Evolutionary conservation across 768 basidiomycete genomes (phyloP), one percentile per base, ranked within the genome.

Genomic region (Mycena pura): DNA sequence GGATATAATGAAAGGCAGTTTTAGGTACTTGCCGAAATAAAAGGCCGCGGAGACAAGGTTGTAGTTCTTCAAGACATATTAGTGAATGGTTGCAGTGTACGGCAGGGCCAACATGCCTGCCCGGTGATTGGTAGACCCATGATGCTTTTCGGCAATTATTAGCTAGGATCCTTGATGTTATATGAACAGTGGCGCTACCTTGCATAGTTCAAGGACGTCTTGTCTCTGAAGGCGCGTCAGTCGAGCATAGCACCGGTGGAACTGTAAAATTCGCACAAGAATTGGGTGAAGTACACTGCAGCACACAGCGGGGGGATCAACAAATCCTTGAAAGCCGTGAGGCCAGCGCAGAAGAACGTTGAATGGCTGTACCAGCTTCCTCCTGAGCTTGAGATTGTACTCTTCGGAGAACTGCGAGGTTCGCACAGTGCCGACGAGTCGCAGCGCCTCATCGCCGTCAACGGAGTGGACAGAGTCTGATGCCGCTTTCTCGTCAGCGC

Each of bases 181-280:
- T 48, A 9, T 25, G 31, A 49, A 17, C 22, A n/a, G 10, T 21
- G 6, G 25, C 54, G 70, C 25, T 62, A 82, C 86, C 85, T 86
- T n/a, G 88, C 87, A 77, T 89, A 89, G 69, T 88, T 88, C 36
- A 89, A 69, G 13, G 86, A 84, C 5, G 87, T 88, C 77, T 90
- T 90, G 70, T 90, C 89, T 58, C 87, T 87, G 57, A 31, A 36
- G 4, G 56, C 13, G 41, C 50, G 44, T 39, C 5, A 5, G 24
- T 27, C 41, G 24, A 13, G 28, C 6, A 48, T 13, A 17, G 27
- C 14, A 21, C 43, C 24, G 11, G 10, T 28, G 27, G 28, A 22
- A 32, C 15, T 10, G n/a, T 14, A 8, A 62, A n/a, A n/a, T n/a
- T n/a, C 83, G 52, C 68, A 88, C 85, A 89, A 69, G 65, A 83